phyloP scores from a whole-genome alignment of 257 asterid genomes.

The Lycium ferocissimum region DNA sequence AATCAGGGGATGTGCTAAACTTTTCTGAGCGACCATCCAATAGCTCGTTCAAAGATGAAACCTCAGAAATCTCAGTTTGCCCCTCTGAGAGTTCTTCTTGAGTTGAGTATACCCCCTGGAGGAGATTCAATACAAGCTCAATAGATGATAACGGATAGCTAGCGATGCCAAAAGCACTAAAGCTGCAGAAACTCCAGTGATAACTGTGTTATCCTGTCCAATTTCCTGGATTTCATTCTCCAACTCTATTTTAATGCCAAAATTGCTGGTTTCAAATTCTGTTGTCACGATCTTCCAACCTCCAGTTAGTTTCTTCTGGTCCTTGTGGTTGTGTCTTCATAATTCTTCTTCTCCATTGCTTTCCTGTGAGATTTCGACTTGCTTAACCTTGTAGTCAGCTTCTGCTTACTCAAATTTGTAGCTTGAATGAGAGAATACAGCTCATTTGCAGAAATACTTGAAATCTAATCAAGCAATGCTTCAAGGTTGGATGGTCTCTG shows the following conservation, averaged over 20 bases:
- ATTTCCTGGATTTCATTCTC: slow-evolving; percentile 31
- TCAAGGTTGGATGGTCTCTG: slow-evolving; percentile 34
- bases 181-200: slow-evolving; percentile 37
- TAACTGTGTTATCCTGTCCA: slow-evolving; percentile 29
- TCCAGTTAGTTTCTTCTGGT: slow-evolving; percentile 30
- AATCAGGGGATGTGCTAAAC: slow-evolving; percentile 18
- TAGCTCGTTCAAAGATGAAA: not conserved
- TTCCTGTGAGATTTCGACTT: slow-evolving; percentile 13
- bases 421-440: slow-evolving; percentile 9
- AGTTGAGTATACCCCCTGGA: slow-evolving; percentile 15
- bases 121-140: slow-evolving; percentile 34
- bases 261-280: slow-evolving; percentile 14
- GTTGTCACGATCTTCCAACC: not conserved
- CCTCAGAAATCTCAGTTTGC: slow-evolving; percentile 34
- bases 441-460: slow-evolving; percentile 35
- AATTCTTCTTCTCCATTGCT: not conserved
- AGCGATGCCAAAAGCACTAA: slow-evolving; percentile 42
- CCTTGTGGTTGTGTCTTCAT: slow-evolving; percentile 11
- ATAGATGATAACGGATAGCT: slow-evolving; percentile 34
- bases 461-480: slow-evolving; percentile 21
- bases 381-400: slow-evolving; percentile 6
- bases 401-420: slow-evolving; percentile 29
- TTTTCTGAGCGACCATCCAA: not conserved
- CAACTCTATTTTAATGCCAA: slow-evolving; percentile 18
- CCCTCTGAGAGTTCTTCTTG: slow-evolving; percentile 25